Evolutionary conservation across 2,329 filamentous ascomycete genomes (phyloP), one percentile per base, ranked within the genome.

Genomic region (Ophiosphaerella korrae): DNA sequence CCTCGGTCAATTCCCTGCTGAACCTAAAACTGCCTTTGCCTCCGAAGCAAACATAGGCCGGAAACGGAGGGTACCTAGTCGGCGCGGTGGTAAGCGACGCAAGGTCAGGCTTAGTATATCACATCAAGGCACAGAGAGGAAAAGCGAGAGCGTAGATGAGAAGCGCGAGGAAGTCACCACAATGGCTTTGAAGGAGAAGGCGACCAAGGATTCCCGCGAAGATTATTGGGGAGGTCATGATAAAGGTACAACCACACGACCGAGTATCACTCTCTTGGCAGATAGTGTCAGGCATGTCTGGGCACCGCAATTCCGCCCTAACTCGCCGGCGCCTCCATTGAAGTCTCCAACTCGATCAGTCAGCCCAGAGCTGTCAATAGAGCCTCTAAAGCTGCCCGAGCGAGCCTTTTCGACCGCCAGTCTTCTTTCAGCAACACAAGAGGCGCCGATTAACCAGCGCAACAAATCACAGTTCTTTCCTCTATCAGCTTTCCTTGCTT

Each of bases 1-100:
- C 7, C 52, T 62, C 18, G 50, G 61, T 8, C 59, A 57, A 13
- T 45, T 58, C 16, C 39, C 62, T 6, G 48, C 53, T n/a, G 53
- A 61, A n/a, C 57, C 56, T 37, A 53, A 58, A 7, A 63, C 48
- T 57, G 33, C 50, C 9, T 61, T 66, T 42, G 61, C 66, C 36
- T 58, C 64, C 33, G 29, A 44, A 7, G 51, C 58, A 7, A 52
- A 53, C 4, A 31, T 57, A 7, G 43, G 32, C 26, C 12, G 44
- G 5, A 36, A 21, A 26, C 23, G 38, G 18, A 54, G 49, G 42
- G 56, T 55, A 43, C 60, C 62, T 13, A 50, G 63, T 16, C 66
- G 58, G 44, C 62, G 63, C 9, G 54, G 50, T 14, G 57, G 62
- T 13, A 63, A 57, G 41, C 55, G 53, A 14, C 49, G 49, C 13